Percentiles rank a stretch among this genome's conserved stretches.
These are phyloP conservation scores for Kluyveromyces dobzhanskii DNA, from an alignment of 805 yeast genomes.

Conservation along the genomic window DNA sequence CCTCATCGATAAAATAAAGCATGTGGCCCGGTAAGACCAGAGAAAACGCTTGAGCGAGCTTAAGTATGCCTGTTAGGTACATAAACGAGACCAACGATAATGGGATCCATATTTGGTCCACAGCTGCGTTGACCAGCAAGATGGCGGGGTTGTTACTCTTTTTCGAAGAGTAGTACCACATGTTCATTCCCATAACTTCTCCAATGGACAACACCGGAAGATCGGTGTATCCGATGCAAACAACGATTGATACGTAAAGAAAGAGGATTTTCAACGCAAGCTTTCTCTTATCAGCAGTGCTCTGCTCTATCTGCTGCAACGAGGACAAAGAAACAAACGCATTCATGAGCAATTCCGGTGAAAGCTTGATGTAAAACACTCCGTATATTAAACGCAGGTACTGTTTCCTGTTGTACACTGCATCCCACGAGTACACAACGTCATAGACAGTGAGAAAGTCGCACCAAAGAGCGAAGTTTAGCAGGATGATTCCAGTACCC, in stretches of 20 bases:
- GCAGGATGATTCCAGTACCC: conserved; percentile 28
- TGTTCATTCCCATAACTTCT: background rate
- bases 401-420: conserved; percentile 33
- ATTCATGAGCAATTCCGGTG: background rate
- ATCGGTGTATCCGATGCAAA: background rate
- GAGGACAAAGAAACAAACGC: background rate
- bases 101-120: conserved; percentile 7
- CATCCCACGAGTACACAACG: conserved; percentile 30
- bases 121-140: conserved; percentile 2
- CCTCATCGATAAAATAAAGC: conserved; percentile 21
- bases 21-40: conserved; percentile 25
- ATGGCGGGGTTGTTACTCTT: background rate
- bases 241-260: background rate
- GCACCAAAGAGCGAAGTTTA: conserved; percentile 28
- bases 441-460: conserved; percentile 27
- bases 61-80: conserved; percentile 14
- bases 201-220: background rate
- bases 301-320: background rate
- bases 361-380: conserved; percentile 32
- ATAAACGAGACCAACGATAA: conserved; percentile 1
- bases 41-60: conserved; percentile 17
- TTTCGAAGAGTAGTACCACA: conserved; percentile 1
- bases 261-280: background rate
- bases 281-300: background rate
- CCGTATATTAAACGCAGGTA: conserved; percentile 33